Conservation (phyloP, 345 rosid genomes). For the Lepidium aucheri region DNA sequence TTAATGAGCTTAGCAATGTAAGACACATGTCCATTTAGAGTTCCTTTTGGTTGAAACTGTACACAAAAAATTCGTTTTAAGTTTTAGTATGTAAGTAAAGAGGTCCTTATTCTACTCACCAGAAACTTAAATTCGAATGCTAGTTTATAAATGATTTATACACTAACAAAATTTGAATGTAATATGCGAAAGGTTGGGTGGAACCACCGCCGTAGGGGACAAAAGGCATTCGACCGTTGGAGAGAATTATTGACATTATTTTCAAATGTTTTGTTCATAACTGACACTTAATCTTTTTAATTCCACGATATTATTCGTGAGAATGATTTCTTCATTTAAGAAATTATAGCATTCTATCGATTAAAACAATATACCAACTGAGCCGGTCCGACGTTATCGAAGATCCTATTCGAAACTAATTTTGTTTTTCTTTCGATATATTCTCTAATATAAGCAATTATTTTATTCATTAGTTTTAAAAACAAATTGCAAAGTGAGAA, state of each 20-base stretch:
- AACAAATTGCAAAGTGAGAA: too few species aligned
- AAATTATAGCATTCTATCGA: not conserved
- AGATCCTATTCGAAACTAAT: too few species aligned
- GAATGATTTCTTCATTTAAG: not conserved
- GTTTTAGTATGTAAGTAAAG: not conserved
- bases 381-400: too few species aligned
- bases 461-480: too few species aligned
- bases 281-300: not conserved
- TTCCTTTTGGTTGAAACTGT: too few species aligned
- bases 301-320: not conserved
- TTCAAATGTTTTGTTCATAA: slow-evolving; percentile 8
- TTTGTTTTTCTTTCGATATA: too few species aligned
- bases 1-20: too few species aligned
- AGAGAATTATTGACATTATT: slow-evolving; percentile 14
- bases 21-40: too few species aligned
- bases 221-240: slow-evolving; percentile 24
- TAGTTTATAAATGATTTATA: not conserved
- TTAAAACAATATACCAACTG: not conserved
- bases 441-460: too few species aligned
- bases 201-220: slow-evolving; percentile 18
- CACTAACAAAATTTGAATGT: not conserved
- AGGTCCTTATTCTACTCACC: not conserved
- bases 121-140: not conserved
- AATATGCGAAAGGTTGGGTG: slow-evolving; percentile 2
- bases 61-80: not conserved